Conservation (phyloP, 345 rosid genomes). For the Arabidopsis suecica region DNA sequence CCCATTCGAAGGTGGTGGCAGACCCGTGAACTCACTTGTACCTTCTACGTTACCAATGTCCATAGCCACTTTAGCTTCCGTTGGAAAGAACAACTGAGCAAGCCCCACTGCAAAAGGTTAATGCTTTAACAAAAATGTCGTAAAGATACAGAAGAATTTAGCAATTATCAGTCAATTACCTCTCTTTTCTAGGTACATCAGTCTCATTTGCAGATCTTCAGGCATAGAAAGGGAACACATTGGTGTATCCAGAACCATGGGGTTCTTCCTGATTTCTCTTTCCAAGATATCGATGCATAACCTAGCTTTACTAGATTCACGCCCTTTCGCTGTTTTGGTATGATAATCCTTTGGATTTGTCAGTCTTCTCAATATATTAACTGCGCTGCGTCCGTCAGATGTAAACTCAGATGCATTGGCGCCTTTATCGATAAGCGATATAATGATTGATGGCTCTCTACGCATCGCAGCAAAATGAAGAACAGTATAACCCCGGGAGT, state of each 20-base stretch:
- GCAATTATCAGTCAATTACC: slow-evolving; percentile 52
- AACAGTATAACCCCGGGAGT: slow-evolving; percentile 79
- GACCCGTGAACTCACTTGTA: slow-evolving; percentile 68
- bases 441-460: slow-evolving; percentile 75
- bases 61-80: slow-evolving; percentile 95
- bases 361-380: slow-evolving; percentile 75
- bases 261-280: slow-evolving; percentile 81
- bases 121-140: slow-evolving; percentile 6
- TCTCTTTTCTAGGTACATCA: slow-evolving; percentile 91
- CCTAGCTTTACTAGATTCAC: slow-evolving; percentile 75
- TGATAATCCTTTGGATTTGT: slow-evolving; percentile 91
- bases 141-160: background rate
- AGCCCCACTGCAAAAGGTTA: slow-evolving; percentile 65
- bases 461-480: slow-evolving; percentile 97
- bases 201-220: slow-evolving; percentile 90
- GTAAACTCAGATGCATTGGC: slow-evolving; percentile 78
- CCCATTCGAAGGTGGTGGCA: slow-evolving; percentile 55
- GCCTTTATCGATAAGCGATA: slow-evolving; percentile 74
- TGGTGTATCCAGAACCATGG: slow-evolving; percentile 58
- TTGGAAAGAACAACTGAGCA: slow-evolving; percentile 86
- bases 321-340: slow-evolving; percentile 70
- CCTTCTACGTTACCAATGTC: slow-evolving; percentile 82
- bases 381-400: slow-evolving; percentile 80
- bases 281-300: slow-evolving; percentile 92
- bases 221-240: slow-evolving; percentile 52